Evolutionary conservation across 2,329 filamentous ascomycete species (phyloP).

Genomic region (Fusarium denticulatum): DNA sequence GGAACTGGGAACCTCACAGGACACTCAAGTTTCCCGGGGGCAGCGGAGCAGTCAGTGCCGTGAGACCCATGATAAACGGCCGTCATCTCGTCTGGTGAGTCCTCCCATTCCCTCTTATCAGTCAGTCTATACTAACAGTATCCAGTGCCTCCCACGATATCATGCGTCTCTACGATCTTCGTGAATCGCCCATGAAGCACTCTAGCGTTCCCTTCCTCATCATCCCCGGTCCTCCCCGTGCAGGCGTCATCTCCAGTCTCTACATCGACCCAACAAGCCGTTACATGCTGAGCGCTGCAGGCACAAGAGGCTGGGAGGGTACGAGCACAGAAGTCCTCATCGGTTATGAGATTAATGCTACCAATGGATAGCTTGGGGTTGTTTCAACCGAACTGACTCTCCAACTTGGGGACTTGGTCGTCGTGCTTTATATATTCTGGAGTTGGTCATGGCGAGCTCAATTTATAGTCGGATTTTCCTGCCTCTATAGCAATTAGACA

Average conservation of each 20-base stretch:
- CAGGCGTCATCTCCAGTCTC: conserved; percentile 86
- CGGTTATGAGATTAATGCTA: conserved; percentile 83
- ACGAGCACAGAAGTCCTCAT: conserved; percentile 88
- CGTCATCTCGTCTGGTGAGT: conserved; percentile 82
- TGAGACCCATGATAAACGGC: conserved; percentile 91
- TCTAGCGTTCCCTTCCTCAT: conserved; percentile 95
- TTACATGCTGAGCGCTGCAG: conserved; percentile 92
- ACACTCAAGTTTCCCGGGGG: conserved; percentile 89
- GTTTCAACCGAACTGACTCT: background rate
- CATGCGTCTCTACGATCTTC: conserved; percentile 88
- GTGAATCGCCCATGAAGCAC: conserved; percentile 73
- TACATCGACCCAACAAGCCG: conserved; percentile 88
- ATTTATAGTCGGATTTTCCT: background rate
- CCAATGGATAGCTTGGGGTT: conserved; percentile 11
- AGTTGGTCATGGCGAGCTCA: background rate
- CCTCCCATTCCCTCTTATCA: too few species aligned
- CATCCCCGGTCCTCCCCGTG: conserved; percentile 83
- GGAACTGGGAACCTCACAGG: conserved; percentile 77
- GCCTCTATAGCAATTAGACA: background rate
- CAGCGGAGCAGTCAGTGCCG: conserved; percentile 87
- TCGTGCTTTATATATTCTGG: background rate
- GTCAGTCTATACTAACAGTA: background rate
- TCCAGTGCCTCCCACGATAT: conserved; percentile 91
- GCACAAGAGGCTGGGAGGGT: conserved; percentile 95
- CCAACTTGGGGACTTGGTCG: background rate